phyloP scores from a whole-genome alignment of 768 basidiomycete genomes.

The Suillus hirtellus region DNA sequence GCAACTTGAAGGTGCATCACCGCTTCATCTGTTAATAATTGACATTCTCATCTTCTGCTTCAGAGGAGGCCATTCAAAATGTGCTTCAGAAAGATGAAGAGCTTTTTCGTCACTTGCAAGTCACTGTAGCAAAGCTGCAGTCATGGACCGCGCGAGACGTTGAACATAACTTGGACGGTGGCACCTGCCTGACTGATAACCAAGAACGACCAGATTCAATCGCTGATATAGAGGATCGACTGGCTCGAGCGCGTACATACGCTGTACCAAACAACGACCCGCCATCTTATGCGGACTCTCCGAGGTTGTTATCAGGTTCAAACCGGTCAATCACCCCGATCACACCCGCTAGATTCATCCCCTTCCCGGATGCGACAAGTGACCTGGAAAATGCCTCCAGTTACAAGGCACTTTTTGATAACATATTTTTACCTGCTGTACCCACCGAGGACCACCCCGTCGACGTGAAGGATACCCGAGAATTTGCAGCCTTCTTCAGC shows the following conservation, averaged over 20 bases:
- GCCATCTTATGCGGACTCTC: neutral
- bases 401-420: neutral
- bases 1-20: neutral
- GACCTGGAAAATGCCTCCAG: slow-evolving; percentile 1
- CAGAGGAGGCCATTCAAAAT: neutral
- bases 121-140: neutral
- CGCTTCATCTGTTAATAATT: neutral
- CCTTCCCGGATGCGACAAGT: neutral
- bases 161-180: neutral
- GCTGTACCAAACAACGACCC: neutral
- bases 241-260: neutral
- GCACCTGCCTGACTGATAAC: neutral
- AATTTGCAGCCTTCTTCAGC: slow-evolving; percentile 14
- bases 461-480: slow-evolving; percentile 1
- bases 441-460: neutral
- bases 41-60: neutral
- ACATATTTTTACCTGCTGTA: neutral
- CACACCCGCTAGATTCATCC: neutral
- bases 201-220: neutral
- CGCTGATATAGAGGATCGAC: neutral
- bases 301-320: neutral
- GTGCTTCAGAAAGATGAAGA: neutral
- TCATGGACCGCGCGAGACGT: neutral
- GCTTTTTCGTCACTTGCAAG: neutral
- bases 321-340: neutral